A percentile compares a stretch with the other conserved stretches of the same genome.
phyloP scores from a whole-genome alignment of 2,329 filamentous ascomycete genomes.

The Penicillium concentricum region DNA sequence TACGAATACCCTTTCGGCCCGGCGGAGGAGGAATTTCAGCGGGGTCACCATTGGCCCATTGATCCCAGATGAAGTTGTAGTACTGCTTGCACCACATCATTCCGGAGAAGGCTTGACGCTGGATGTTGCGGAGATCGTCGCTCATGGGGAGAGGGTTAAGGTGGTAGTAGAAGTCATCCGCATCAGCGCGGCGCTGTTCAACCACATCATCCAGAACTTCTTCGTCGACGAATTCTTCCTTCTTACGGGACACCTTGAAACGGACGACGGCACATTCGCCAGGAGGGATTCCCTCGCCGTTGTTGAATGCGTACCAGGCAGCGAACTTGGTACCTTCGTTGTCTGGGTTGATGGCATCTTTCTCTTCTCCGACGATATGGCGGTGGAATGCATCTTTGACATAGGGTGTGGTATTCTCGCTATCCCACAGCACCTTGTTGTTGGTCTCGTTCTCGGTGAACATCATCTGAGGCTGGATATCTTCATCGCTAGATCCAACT shows the following conservation, averaged over 20 bases:
- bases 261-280: conserved; percentile 94
- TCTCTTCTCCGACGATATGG: conserved; percentile 78
- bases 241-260: conserved; percentile 77
- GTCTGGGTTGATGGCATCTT: conserved; percentile 76
- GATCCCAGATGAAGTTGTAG: conserved; percentile 95
- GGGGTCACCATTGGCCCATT: conserved; percentile 95
- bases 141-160: conserved; percentile 92
- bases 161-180: conserved; percentile 92
- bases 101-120: conserved; percentile 87
- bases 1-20: conserved; percentile 75
- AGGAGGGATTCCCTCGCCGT: conserved; percentile 80
- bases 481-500: conserved; percentile 71
- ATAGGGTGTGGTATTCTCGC: conserved; percentile 75
- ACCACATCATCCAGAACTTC: conserved; percentile 89
- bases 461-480: conserved; percentile 79
- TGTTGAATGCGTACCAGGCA: conserved; percentile 90
- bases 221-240: conserved; percentile 80
- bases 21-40: conserved; percentile 81
- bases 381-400: conserved; percentile 96
- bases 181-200: conserved; percentile 80
- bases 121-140: conserved; percentile 90
- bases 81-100: conserved; percentile 99
- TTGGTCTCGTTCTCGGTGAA: conserved; percentile 98
- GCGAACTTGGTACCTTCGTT: conserved; percentile 81
- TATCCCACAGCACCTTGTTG: conserved; percentile 70